Evolutionary conservation across 768 basidiomycete genomes (phyloP), one percentile per base, ranked within the genome.

Genomic region (Tylopilus plumbeoviolaceoides): DNA sequence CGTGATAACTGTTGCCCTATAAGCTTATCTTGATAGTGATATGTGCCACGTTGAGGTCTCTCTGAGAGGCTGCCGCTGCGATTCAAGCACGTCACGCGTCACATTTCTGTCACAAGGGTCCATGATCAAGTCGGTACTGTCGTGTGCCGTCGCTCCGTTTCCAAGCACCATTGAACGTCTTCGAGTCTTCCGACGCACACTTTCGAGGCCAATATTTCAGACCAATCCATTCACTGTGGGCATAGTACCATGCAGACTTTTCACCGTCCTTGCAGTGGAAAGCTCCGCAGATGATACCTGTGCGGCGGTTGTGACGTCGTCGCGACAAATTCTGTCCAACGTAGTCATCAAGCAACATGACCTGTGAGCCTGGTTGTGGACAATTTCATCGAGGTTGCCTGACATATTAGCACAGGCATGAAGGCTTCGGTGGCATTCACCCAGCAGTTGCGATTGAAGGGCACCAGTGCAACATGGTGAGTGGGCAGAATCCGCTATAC

Each of bases 251-350:
- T 33, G 40, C 44, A 60, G 64, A 21, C 14, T 30, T 20, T 83
- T 89, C 62, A 87, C 81, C 1, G 83, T 90, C 14, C 78, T 91
- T 8, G 87, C 82, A 8, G 62, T 95, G 35, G 94, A 97, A 69
- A 85, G 87, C 2, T 94, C 91, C 12, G 92, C 93, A 14, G 95
- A 99, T 68, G 97, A 98, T 64, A 90, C 93, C 1, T 95, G 93
- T 61, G 91, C 86, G 15, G 88, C 95, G 1, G 76, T 98, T 46
- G 87, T 99, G 33, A 79, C 81, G 18, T 88, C 86, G 1, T 73
- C 79, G 8, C 78, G 82, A 18, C 63, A 75, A 63, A 76, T 98
- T 38, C 81, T 89, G 48, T 85, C 91, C 3, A 95, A 94, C 66
- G 80, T 98, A 5, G 86, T 98, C 55, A 72, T 91, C 36, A 91